Evolutionary conservation across 345 rosid genomes (phyloP), one percentile per base, ranked within the genome.

Genomic region (Clausena lansium): DNA sequence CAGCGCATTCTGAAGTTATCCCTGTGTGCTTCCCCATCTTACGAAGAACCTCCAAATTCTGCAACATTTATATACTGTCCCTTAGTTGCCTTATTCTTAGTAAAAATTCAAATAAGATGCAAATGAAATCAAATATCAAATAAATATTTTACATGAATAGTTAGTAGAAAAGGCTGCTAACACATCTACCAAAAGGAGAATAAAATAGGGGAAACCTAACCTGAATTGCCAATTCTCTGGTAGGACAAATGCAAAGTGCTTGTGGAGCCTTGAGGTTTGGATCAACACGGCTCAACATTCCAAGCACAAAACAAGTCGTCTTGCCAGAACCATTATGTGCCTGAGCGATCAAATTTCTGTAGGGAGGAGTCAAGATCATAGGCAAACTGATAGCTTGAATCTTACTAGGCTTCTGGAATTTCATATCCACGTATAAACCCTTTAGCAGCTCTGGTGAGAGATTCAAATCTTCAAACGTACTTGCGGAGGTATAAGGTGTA

Each of bases 311-410:
- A 80, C 99, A 96, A 25, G 99, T 96, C 0, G 99, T 96, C 86
- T 96, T 96, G 5, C 99, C 99, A 65, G 98, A 94, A 64, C 99
- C 99, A 74, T 94, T 96, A 75, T 90, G 98, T 0, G 99, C 99
- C 81, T 96, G 99, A 9, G 99, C 99, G 14, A 96, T 85, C 71
- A 96, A 82, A 85, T 96, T 83, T 84, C 90, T 89, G 82, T 87
- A 80, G 0, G 99, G 99, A 17, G 98, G 94, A 9, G 90, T 94
- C 83, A 96, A 75, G 7, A 96, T 96, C 99, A 96, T 96, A 0
- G 99, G 99, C 77, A 96, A 85, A 76, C 91, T 96, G 45, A 92
- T 87, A 2, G 97, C 97, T 85, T 96, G 99, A 60, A 96, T 94
- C 90, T 92, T 94, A 74, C 99, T 96, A 1, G 99, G 99, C 81